These are phyloP conservation scores for Davidsoniella australis DNA, from an alignment of 2,329 filamentous ascomycete genomes.

Conservation along the genomic window DNA sequence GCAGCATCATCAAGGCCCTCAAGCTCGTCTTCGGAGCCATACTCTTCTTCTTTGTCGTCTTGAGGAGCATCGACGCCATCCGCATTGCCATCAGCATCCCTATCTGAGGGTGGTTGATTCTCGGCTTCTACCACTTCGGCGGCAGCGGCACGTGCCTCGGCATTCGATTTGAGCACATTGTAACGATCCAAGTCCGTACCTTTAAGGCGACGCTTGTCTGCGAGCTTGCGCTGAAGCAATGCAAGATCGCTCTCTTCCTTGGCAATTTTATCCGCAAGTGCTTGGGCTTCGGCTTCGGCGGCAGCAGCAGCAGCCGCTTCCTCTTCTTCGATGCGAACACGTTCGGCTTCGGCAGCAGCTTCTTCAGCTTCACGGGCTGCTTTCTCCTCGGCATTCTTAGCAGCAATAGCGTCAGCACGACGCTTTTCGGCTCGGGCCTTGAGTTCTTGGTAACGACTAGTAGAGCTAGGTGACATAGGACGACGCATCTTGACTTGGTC, in stretches of 20 bases:
- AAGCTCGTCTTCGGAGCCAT: constrained; percentile 3
- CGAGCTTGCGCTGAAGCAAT: constrained; percentile 3
- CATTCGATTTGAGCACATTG: constrained; percentile 4
- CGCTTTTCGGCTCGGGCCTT: constrained; percentile 13
- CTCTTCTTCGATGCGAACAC: constrained; percentile 3
- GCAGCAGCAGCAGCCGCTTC: not conserved
- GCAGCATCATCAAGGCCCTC: constrained; percentile 2
- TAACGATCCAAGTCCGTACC: constrained; percentile 4
- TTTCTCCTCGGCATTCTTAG: constrained; percentile 19
- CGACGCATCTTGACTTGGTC: constrained; percentile 10
- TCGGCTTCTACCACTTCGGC: constrained; percentile 1
- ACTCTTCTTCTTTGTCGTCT: not conserved
- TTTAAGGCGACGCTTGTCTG: not conserved
- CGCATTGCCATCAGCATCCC: not conserved
- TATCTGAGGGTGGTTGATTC: not conserved
- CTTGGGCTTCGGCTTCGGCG: constrained; percentile 1
- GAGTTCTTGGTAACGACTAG: constrained; percentile 3
- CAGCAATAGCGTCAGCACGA: constrained; percentile 19
- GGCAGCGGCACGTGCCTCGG: not conserved
- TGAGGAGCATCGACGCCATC: not conserved
- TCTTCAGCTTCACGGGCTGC: constrained; percentile 17
- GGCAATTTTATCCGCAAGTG: not conserved
- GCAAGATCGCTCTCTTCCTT: constrained; percentile 9
- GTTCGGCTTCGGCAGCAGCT: constrained; percentile 7
- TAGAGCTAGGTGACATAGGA: not conserved